These are phyloP conservation scores for Phytophthora boehmeriae DNA, from an alignment of 352 stramenopile genomes.

Conservation along the genomic window DNA sequence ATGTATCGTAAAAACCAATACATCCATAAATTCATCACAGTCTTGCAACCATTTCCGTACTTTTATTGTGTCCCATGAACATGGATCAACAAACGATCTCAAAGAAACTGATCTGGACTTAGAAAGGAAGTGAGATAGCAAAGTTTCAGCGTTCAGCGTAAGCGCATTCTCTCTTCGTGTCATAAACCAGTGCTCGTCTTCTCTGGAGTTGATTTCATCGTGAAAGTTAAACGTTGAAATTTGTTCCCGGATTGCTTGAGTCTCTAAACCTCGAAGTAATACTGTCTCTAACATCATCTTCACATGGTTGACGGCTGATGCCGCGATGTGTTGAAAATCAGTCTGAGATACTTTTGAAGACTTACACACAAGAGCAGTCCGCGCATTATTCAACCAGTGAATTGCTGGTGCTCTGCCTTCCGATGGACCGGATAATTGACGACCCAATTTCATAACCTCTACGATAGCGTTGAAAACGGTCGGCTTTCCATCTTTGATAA, in stretches of 20 bases:
- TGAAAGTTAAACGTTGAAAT: no score
- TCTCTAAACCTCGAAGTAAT: no score
- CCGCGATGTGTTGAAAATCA: no score
- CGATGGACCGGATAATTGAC: not conserved
- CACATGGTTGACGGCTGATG: no score
- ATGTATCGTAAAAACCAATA: not conserved
- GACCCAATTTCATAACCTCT: not conserved
- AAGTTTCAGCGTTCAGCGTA: no score
- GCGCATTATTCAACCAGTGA: not conserved
- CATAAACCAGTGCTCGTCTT: no score
- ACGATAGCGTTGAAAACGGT: not conserved
- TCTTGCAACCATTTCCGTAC: not conserved
- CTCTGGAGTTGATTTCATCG: no score
- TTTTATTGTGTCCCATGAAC: not conserved
- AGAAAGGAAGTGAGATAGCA: not conserved
- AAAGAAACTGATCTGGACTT: not conserved
- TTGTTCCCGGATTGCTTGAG: no score
- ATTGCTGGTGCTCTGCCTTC: not conserved
- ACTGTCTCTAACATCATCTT: no score
- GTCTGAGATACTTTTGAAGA: not conserved
- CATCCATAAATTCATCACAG: constrained; percentile 4
- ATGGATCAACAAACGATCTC: not conserved
- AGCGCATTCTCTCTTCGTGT: no score
- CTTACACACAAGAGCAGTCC: not conserved
- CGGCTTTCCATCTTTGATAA: not conserved